Evolutionary conservation across 768 basidiomycete genomes (phyloP), one percentile per base, ranked within the genome.

Genomic region (Tulasnella sp.): DNA sequence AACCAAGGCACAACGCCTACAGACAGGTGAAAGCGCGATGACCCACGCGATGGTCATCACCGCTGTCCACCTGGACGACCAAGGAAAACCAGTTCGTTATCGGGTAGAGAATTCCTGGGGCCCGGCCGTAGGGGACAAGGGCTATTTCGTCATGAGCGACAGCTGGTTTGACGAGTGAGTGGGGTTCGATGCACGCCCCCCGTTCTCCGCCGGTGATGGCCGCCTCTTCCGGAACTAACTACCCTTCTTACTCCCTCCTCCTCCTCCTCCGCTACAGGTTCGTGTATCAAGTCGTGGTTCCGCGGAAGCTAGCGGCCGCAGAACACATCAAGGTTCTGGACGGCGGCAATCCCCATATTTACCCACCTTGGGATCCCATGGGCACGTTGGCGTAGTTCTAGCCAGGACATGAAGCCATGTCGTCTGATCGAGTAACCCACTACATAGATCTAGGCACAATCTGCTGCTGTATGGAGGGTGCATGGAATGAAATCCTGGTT

Each of bases 31-130:
- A 64, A 87, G 85, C 0, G 68, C 83, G 31, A 94, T 96, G 92
- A 97, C 92, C 0, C 93, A 97, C 67, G 90, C 90, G 2, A 86
- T 64, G 65, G 60, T 61, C 40, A 93, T 97, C 67, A 83, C 86
- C 15, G 93, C 79, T 15, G 93, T 93, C 15, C 93, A 97, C 66
- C 72, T 96, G 48, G 91, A 93, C 65, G 69, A 72, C 11, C 71
- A 67, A 54, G 89, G 88, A 51, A 79, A 77, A 57, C 83, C 91
- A 0, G 69, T 93, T 17, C 78, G 90, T n/a, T 98, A 90, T 77
- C 89, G 90, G 70, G 88, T 98, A 17, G 94, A 98, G 75, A 98
- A 98, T 72, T 86, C 83, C 2, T 98, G 94, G 94, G 86, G 88
- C 14, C 80, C 82, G 25, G 71, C 71, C 0, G 76, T 74, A 0